Conservation (phyloP, 805 yeast genomes). For the Dipodascus albidus region DNA sequence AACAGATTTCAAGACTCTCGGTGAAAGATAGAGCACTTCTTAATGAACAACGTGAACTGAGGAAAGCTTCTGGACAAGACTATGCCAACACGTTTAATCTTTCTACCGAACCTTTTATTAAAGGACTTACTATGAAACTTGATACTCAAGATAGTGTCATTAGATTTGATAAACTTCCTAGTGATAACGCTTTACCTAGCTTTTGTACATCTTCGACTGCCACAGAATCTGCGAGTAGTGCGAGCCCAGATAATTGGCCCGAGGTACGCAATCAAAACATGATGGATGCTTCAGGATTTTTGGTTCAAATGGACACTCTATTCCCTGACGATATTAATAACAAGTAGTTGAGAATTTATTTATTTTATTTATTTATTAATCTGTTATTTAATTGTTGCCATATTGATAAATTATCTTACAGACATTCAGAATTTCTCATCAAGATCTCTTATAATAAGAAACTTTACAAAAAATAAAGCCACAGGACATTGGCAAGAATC, state of each 20-base stretch:
- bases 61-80: background rate
- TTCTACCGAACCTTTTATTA: background rate
- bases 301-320: background rate
- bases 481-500: too few species aligned
- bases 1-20: conserved; percentile 9
- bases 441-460: too few species aligned
- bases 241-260: background rate
- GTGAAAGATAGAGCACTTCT: conserved; percentile 6
- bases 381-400: too few species aligned
- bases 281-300: background rate
- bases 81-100: background rate
- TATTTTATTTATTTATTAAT: too few species aligned
- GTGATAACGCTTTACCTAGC: background rate
- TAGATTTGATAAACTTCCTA: background rate
- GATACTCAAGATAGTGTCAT: background rate
- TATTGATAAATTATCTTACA: too few species aligned
- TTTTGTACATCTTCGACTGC: background rate
- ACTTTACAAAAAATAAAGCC: too few species aligned
- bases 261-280: background rate
- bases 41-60: background rate
- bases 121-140: background rate
- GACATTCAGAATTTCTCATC: too few species aligned
- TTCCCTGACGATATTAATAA: background rate
- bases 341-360: background rate
- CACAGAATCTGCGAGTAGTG: background rate